Evolutionary conservation across 2,329 filamentous ascomycete species (phyloP).

Genomic region (Stenocarpella maydis): DNA sequence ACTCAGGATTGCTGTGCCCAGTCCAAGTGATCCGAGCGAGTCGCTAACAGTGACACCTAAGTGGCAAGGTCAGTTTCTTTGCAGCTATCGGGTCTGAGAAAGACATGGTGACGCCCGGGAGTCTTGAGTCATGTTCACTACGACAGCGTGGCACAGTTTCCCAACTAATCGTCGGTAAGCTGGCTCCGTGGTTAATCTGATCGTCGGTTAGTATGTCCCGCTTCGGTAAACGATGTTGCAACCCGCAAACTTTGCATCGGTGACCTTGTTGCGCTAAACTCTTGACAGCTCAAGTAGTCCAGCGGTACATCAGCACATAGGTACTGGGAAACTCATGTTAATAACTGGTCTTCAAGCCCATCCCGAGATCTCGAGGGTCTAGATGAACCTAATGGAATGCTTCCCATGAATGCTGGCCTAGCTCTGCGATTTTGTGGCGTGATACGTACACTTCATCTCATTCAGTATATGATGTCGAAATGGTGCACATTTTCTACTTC

Average conservation of each 20-base stretch:
- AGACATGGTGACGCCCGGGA: no score
- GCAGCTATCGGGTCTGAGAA: neutral
- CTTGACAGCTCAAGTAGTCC: neutral
- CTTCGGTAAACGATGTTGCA: neutral
- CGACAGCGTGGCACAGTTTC: neutral
- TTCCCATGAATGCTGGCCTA: neutral
- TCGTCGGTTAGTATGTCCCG: neutral
- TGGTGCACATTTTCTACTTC: neutral
- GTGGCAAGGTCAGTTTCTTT: neutral
- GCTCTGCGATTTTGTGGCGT: neutral
- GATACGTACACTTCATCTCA: neutral
- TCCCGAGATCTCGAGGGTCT: neutral
- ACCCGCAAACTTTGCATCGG: neutral
- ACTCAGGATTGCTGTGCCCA: no score
- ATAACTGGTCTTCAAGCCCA: neutral
- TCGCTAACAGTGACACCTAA: neutral
- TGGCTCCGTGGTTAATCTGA: no score
- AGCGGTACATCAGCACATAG: neutral
- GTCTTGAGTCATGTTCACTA: neutral
- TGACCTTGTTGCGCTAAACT: neutral
- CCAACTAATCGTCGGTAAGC: neutral
- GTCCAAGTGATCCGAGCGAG: neutral
- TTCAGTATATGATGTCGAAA: neutral
- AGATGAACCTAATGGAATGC: neutral
- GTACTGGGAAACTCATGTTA: neutral